phyloP scores from a whole-genome alignment of 176 grass and related monocot species.

The Hyparrhenia diplandra region DNA sequence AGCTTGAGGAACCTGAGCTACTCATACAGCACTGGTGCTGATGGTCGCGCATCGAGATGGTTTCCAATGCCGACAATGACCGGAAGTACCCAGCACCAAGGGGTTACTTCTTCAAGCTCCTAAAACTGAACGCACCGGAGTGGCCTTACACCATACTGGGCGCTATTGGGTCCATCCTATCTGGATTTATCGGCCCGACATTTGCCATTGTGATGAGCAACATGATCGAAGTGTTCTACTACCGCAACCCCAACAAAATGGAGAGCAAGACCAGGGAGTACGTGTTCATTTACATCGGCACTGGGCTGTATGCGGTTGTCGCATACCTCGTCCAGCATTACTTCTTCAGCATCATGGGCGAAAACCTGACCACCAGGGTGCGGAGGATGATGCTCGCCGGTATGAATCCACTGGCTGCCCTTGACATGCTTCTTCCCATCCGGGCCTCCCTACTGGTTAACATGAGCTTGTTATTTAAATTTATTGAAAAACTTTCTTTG shows the following conservation, averaged over 20 bases:
- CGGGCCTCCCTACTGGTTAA: neutral
- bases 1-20: slow-evolving; percentile 81
- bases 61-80: slow-evolving; percentile 71
- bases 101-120: slow-evolving; percentile 71
- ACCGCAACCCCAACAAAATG: slow-evolving; percentile 60
- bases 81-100: slow-evolving; percentile 58
- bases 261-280: slow-evolving; percentile 79
- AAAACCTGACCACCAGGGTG: slow-evolving; percentile 78
- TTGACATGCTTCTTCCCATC: neutral
- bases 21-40: slow-evolving; percentile 67
- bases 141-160: slow-evolving; percentile 76
- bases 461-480: neutral
- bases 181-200: slow-evolving; percentile 69
- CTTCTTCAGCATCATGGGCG: slow-evolving; percentile 90
- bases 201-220: slow-evolving; percentile 86
- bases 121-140: slow-evolving; percentile 72
- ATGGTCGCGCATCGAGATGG: slow-evolving; percentile 76
- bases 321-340: slow-evolving; percentile 80
- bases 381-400: slow-evolving; percentile 80
- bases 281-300: slow-evolving; percentile 78
- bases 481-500: neutral
- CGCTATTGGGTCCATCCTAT: slow-evolving; percentile 60
- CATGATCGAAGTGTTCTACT: slow-evolving; percentile 88
- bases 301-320: slow-evolving; percentile 58
- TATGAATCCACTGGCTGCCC: neutral